Evolutionary conservation across 352 stramenopile genomes (phyloP).

Genomic region (Globisporangium paddicum): DNA sequence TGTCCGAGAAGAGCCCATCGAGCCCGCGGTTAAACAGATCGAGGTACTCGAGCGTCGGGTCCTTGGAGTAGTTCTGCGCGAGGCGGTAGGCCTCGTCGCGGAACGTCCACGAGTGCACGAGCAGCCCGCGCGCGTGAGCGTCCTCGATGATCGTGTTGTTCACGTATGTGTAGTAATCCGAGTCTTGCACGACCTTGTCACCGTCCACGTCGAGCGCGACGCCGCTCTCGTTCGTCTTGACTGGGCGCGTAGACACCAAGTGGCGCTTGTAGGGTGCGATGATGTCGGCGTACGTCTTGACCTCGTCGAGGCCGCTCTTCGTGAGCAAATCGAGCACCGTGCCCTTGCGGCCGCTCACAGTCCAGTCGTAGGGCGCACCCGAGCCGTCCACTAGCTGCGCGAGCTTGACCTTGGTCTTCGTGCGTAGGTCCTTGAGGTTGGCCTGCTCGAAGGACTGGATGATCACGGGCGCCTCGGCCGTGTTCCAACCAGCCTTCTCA

Average conservation of each 20-base stretch:
- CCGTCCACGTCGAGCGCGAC: conserved; percentile 55
- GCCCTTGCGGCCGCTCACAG: conserved; percentile 40
- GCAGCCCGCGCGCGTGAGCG: conserved; percentile 46
- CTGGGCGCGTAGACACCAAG: conserved; percentile 45
- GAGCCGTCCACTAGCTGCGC: conserved; percentile 42
- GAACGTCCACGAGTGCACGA: conserved; percentile 64
- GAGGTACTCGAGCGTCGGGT: conserved; percentile 56
- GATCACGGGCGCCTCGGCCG: conserved; percentile 56
- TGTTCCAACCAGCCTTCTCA: conserved; percentile 63
- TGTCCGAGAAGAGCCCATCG: conserved; percentile 59
- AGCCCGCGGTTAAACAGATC: conserved; percentile 59
- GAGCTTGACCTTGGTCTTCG: conserved; percentile 63
- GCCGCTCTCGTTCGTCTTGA: conserved; percentile 32
- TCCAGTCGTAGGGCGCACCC: conserved; percentile 59
- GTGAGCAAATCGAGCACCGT: conserved; percentile 53
- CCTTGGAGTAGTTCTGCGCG: conserved; percentile 55
- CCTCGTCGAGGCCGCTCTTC: conserved; percentile 47
- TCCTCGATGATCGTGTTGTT: conserved; percentile 42
- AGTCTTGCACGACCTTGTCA: conserved; percentile 52
- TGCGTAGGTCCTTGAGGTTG: conserved; percentile 66
- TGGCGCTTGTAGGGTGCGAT: conserved; percentile 84
- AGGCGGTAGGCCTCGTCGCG: conserved; percentile 62
- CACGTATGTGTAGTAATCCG: conserved; percentile 48
- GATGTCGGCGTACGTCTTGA: conserved; percentile 58
- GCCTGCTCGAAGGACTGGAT: conserved; percentile 76